Percentiles rank a stretch among this genome's conserved stretches.
Evolutionary conservation across 176 grass and related monocot genomes (phyloP).

Genomic region (Aechmea fasciata): DNA sequence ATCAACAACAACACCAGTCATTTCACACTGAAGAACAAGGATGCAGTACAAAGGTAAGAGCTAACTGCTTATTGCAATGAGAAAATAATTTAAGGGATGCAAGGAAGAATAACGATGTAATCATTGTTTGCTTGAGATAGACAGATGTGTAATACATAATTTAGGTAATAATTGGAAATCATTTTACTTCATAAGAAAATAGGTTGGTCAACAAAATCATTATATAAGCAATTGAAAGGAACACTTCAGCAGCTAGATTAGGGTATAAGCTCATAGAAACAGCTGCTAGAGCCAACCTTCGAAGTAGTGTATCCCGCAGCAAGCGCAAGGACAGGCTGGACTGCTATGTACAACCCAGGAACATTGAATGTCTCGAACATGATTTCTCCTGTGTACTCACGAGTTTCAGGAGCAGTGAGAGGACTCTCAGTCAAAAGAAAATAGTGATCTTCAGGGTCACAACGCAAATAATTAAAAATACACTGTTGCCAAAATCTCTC

Average conservation of each 20-base stretch:
- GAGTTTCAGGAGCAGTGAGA: slow-evolving; percentile 71
- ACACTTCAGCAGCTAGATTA: not conserved
- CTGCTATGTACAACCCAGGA: slow-evolving; percentile 82
- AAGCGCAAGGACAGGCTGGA: slow-evolving; percentile 86
- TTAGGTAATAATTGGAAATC: not conserved
- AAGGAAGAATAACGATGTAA: not conserved
- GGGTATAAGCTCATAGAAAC: not conserved
- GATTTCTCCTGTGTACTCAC: slow-evolving; percentile 92
- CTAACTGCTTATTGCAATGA: not conserved
- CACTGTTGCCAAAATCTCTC: slow-evolving; percentile 99
- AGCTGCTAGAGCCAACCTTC: slow-evolving; percentile 46
- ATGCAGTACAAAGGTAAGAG: slow-evolving; percentile 17
- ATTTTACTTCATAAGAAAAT: not conserved
- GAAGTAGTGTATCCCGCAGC: slow-evolving; percentile 93
- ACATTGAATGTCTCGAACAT: slow-evolving; percentile 99
- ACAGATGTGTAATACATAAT: not conserved
- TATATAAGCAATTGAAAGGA: not conserved
- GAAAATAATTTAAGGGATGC: not conserved
- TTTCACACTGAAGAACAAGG: slow-evolving; percentile 93
- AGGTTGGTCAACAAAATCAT: too few species aligned
- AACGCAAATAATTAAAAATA: slow-evolving; percentile 86
- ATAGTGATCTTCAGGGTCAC: slow-evolving; percentile 91
- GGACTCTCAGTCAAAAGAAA: slow-evolving; percentile 95
- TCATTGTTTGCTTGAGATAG: not conserved
- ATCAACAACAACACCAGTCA: slow-evolving; percentile 98